Evolutionary conservation across 169 alveolate genomes (phyloP), one percentile per base, ranked within the genome.

Genomic region (Plasmodium inui): DNA sequence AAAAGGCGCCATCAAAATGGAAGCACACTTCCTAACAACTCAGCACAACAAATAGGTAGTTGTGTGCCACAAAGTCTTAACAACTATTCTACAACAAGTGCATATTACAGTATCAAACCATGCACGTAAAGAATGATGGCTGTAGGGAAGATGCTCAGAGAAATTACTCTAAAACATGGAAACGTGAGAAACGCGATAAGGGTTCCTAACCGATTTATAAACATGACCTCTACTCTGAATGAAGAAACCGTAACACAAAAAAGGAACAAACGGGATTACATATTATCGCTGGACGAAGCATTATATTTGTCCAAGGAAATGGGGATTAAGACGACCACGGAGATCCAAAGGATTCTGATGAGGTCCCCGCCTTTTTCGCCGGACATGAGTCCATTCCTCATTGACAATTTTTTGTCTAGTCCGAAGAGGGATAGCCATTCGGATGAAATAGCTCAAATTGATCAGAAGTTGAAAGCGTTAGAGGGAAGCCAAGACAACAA

Each of bases 361-460:
- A 89, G 93, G 19, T 96, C 98, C 6, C 98, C 98, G 7, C 95
- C 98, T 12, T 96, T 97, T 84, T 97, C 98, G n/a, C 82, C 97
- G 28, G 98, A 96, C 90, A 79, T 85, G 30, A 92, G 97, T 5
- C 98, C 98, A 0, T 95, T 97, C 53, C 92, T 97, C 80, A 92
- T 97, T 53, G 96, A 94, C 34, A 97, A 97, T 90, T 92, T 97
- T 89, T 95, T 90, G 71, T 79, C 82, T 32, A 96, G 82, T n/a
- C 93, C 55, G n/a, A 88, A 86, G 12, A 82, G 37, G 67, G 81
- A 78, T 12, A 84, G 89, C 10, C 82, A 78, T 28, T 34, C 70
- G 28, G 96, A 93, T 46, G 94, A 70, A 46, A 94, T 93, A 34
- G 39, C 14, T 3, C 50, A 84, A 26, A 94, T 80, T 57, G 92